Evolutionary conservation across 306 rosid genomes (phyloP), one percentile per base, ranked within the genome.

Genomic region (Begonia fuchsioides): DNA sequence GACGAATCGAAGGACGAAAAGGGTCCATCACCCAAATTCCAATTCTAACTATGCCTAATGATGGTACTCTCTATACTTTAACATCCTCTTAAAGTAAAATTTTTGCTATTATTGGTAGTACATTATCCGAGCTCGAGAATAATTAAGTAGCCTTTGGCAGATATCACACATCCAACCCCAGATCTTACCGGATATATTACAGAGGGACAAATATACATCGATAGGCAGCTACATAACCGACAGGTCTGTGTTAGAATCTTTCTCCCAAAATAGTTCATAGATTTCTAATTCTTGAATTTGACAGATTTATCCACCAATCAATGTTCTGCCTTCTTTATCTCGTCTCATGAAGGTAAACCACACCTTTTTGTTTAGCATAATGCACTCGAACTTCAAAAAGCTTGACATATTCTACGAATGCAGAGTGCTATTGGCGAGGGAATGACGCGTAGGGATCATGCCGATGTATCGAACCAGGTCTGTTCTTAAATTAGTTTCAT

Each of bases 341-440:
- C 93, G 98, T 61, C 72, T 92, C 74, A 92, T 92, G 98, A 92
- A 92, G 96, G 98, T 92, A 72, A 75, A 40, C 45, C 47, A 39
- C 51, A 52, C 38, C 52, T 55, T 44, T 20, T 17, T 19, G 26
- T 43, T 54, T 65, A 15, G 46, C 46, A 49, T 16, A 53, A 59
- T 32, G 35, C 8, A 26, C 35, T 4, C 35, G 7, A 1, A 26
- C 35, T 26, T 26, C 8, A 26, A 26, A n/a, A 26, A 26, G 8
- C 35, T 26, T 4, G 7, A 39, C 55, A 41, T n/a, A 2, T 11
- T 59, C 56, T 38, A 18, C 8, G 35, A 49, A 45, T 75, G 79
- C 83, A 92, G 98, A 92, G 96, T 85, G 98, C 98, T 58, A 92
- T 92, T 60, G 98, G 98, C 54, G 98, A 85, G 76, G 98, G 98